Evolutionary conservation across 2,329 filamentous ascomycete species (phyloP).

Genomic region (Exophiala phaeomuriformis): DNA sequence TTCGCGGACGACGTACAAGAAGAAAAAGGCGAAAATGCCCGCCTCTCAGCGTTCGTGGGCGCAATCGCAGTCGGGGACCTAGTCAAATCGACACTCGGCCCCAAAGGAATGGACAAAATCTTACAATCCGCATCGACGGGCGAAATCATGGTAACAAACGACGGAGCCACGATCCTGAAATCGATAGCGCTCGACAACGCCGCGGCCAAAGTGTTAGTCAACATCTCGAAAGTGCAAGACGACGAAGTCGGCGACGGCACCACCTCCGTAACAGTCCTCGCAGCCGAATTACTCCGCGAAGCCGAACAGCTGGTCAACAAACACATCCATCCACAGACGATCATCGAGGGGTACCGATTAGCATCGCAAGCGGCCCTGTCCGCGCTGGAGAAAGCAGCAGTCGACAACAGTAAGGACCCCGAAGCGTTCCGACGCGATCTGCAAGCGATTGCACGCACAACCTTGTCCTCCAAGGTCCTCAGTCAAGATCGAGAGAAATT

Average conservation of each 20-base stretch:
- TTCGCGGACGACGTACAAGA: slow-evolving; percentile 95
- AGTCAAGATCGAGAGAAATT: slow-evolving; percentile 92
- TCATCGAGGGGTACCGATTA: slow-evolving; percentile 98
- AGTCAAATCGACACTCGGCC: slow-evolving; percentile 93
- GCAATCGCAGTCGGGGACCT: slow-evolving; percentile 96
- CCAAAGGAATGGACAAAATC: slow-evolving; percentile 99
- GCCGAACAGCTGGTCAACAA: slow-evolving; percentile 95
- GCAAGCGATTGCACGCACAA: slow-evolving; percentile 83
- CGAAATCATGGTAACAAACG: slow-evolving; percentile 97
- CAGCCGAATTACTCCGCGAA: slow-evolving; percentile 89
- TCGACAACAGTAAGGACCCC: slow-evolving; percentile 79
- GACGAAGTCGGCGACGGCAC: slow-evolving; percentile 98
- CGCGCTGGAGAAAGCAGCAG: slow-evolving; percentile 74
- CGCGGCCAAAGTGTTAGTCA: slow-evolving; percentile 94
- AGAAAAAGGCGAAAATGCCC: slow-evolving; percentile 98
- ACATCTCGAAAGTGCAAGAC: slow-evolving; percentile 98
- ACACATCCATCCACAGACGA: slow-evolving; percentile 98
- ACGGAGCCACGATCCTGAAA: slow-evolving; percentile 96
- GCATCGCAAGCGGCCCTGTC: slow-evolving; percentile 80
- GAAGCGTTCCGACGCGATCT: slow-evolving; percentile 85
- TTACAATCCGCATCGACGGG: slow-evolving; percentile 90
- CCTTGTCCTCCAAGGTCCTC: slow-evolving; percentile 93
- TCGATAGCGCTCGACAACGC: slow-evolving; percentile 98
- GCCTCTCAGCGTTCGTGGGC: slow-evolving; percentile 94
- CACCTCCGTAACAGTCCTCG: slow-evolving; percentile 92